Evolutionary conservation across 208 protist species (phyloP), one percentile per base, ranked within the genome.

Genomic region (Trypanosoma melophagium): DNA sequence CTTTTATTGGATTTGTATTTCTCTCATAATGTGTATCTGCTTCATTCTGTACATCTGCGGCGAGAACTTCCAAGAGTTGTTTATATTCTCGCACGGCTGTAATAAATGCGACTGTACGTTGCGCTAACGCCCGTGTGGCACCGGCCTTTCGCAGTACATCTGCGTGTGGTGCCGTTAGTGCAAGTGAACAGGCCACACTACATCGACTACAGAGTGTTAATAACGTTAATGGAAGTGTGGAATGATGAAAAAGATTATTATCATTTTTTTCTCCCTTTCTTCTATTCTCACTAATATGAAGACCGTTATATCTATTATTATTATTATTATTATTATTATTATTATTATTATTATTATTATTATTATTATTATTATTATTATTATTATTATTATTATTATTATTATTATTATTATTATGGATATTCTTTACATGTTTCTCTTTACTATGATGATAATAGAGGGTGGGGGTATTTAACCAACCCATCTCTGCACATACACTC

Each of bases 1-100:
- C 40, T 44, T 44, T 44, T 14, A 44, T 14, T 14, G 40, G 17
- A 13, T 13, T 17, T 42, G 28, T 21, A 21, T 59, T 28, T 16
- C 17, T 28, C 4, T 41, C 22, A 59, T 59, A 7, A n/a, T 28
- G 5, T 16, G 4, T 41, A 14, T 42, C 31, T 9, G 8, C 17
- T 13, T 41, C 17, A n/a, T 56, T 19, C 4, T n/a, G n/a, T 16
- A 25, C 5, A 24, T 21, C 25, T 7, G 17, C n/a, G 13, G 80
- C 71, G 41, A 84, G 70, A 40, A 79, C 38, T 53, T 81, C 67
- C 41, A 89, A 54, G 44, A 85, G 25, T n/a, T 64, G 45, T 69
- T 80, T 82, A 72, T 83, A 90, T 60, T 78, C 69, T 22, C 78
- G 67, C 24, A 90, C 41, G 19, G 62, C 65, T 55, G 69, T 76